Percentiles rank a stretch among this genome's conserved stretches.
These are phyloP conservation scores for Suillus discolor DNA, from an alignment of 768 basidiomycete species.

Conservation along the genomic window DNA sequence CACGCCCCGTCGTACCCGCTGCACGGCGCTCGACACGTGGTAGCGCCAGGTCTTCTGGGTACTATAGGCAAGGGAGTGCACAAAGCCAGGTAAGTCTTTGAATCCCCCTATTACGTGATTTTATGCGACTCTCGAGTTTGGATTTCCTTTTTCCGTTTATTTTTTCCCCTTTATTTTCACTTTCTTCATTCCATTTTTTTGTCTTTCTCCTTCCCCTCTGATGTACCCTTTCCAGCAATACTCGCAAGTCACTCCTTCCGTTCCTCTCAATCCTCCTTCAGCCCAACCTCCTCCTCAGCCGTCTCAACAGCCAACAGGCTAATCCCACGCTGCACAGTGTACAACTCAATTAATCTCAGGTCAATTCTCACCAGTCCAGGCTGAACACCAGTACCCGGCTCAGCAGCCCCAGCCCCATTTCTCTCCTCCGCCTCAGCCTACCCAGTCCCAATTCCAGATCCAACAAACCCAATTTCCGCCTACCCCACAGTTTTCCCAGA, in stretches of 20 bases:
- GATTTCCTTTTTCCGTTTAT: too few relatives aligned
- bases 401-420: neutral
- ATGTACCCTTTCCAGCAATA: constrained; percentile 34
- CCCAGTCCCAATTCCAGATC: constrained; percentile 4
- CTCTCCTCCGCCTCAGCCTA: neutral
- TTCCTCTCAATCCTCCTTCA: neutral
- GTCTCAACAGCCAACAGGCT: constrained; percentile 3
- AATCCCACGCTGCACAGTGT: constrained; percentile 19
- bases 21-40: constrained; percentile 18
- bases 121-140: neutral
- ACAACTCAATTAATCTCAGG: constrained; percentile 14
- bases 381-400: neutral
- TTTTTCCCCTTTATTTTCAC: neutral
- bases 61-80: neutral
- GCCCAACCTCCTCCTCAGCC: constrained; percentile 11
- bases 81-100: neutral
- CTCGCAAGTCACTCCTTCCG: constrained; percentile 17
- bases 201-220: constrained; percentile 11
- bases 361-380: neutral
- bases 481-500: constrained; percentile 30
- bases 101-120: neutral
- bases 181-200: neutral
- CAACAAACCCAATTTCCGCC: constrained; percentile 13
- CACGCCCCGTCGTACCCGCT: constrained; percentile 21
- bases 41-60: neutral